Percentiles rank a stretch among this genome's conserved stretches.
These are phyloP conservation scores for Cryptococcus sp. DNA, from an alignment of 1,284 basidiomycete genomes.

Conservation along the genomic window DNA sequence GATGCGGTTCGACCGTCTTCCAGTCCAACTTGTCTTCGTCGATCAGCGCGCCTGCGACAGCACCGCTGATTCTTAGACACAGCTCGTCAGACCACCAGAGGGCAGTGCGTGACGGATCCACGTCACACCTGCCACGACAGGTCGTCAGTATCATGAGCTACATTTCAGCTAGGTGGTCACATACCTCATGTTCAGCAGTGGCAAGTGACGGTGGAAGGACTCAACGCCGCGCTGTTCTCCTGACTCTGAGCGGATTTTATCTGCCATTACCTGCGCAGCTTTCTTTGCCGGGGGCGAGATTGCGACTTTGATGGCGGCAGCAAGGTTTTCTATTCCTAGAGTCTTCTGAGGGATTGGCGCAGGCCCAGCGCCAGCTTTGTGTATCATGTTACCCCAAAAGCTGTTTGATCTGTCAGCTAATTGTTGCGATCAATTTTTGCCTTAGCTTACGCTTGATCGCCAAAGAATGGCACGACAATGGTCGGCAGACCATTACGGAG, in stretches of 20 bases:
- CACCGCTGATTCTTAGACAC: conserved; percentile 60
- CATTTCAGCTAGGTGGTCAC: not conserved
- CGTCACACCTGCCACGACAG: conserved; percentile 56
- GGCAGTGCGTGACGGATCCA: conserved; percentile 59
- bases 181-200: conserved; percentile 62
- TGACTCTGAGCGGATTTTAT: conserved; percentile 61
- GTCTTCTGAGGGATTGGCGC: conserved; percentile 62
- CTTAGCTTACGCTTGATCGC: conserved; percentile 60
- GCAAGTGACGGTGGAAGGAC: conserved; percentile 65
- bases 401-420: conserved; percentile 35
- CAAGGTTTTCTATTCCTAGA: conserved; percentile 59
- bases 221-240: conserved; percentile 59
- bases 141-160: not conserved
- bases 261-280: conserved; percentile 59
- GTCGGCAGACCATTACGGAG: conserved; percentile 66
- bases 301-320: conserved; percentile 60
- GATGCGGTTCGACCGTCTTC: conserved; percentile 57
- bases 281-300: conserved; percentile 56
- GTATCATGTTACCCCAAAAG: conserved; percentile 63
- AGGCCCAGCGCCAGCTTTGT: conserved; percentile 65
- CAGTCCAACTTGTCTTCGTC: conserved; percentile 57
- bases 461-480: conserved; percentile 69
- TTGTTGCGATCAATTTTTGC: too few relatives aligned
- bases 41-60: conserved; percentile 59
- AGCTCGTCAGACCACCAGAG: conserved; percentile 64